Evolutionary conservation across 2,329 filamentous ascomycete genomes (phyloP).

Genomic region (Emericellopsis cladophorae): DNA sequence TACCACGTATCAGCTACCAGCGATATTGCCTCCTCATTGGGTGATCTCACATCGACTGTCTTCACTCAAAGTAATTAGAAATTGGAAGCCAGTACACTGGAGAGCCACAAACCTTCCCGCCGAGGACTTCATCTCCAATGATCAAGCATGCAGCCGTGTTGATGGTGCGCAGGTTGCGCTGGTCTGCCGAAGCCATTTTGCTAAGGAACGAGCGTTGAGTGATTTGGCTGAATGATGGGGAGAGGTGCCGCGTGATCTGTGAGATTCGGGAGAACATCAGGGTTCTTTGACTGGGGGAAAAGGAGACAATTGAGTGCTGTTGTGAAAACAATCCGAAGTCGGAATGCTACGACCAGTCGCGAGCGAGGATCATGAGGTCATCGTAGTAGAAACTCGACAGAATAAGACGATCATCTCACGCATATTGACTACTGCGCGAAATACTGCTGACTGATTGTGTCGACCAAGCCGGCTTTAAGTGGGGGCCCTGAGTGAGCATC

Average conservation of each 20-base stretch:
- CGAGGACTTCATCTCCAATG: constrained; percentile 93
- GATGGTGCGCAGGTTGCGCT: constrained; percentile 54
- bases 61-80: constrained; percentile 5
- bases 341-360: too few species aligned
- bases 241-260: constrained; percentile 60
- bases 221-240: constrained; percentile 20
- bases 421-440: too few species aligned
- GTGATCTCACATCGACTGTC: constrained; percentile 25
- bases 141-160: constrained; percentile 86
- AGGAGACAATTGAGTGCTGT: not conserved
- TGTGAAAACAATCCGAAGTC: too few species aligned
- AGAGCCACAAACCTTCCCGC: constrained; percentile 64
- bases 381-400: too few species aligned
- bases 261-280: constrained; percentile 66
- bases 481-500: too few species aligned
- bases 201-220: constrained; percentile 9
- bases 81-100: not conserved
- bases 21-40: not conserved
- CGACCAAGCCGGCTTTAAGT: too few species aligned
- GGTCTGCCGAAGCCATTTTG: constrained; percentile 34
- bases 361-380: too few species aligned
- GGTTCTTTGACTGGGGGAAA: not conserved
- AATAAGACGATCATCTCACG: too few species aligned
- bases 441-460: too few species aligned
- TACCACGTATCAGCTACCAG: not conserved